Evolutionary conservation across 2,329 filamentous ascomycete species (phyloP).

Genomic region (Ophiostoma ips): DNA sequence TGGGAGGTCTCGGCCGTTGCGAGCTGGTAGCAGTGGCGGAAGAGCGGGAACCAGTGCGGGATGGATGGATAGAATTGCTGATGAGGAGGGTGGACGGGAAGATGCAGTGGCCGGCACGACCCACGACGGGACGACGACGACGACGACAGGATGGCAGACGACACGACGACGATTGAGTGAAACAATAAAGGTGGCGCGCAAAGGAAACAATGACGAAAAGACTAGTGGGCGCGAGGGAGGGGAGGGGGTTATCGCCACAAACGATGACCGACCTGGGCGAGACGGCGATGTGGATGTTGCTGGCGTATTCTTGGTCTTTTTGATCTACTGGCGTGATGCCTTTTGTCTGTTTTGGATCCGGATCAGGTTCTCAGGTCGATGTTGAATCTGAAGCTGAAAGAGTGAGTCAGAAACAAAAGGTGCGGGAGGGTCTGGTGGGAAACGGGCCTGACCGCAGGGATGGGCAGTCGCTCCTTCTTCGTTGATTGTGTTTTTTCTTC

Average conservation of each 20-base stretch:
- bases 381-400: neutral
- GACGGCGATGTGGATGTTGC: too few species aligned
- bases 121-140: neutral
- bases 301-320: too few species aligned
- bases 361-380: neutral
- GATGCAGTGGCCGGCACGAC: neutral
- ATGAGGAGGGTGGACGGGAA: neutral
- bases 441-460: slow-evolving; percentile 4
- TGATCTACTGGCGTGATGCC: too few species aligned
- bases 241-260: too few species aligned
- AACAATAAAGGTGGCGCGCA: neutral
- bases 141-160: too few species aligned
- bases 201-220: neutral
- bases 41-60: too few species aligned
- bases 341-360: too few species aligned
- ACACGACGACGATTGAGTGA: neutral
- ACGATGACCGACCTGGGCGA: too few species aligned
- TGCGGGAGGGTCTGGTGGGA: neutral
- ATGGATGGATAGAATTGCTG: too few species aligned
- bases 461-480: slow-evolving; percentile 1
- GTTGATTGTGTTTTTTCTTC: too few species aligned
- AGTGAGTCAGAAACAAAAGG: neutral
- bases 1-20: slow-evolving; percentile 7
- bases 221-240: too few species aligned
- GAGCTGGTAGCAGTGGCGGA: neutral